Percentiles rank a stretch among this genome's conserved stretches.
phyloP scores from a whole-genome alignment of 768 basidiomycete genomes.

The Mycena sanguinolenta region DNA sequence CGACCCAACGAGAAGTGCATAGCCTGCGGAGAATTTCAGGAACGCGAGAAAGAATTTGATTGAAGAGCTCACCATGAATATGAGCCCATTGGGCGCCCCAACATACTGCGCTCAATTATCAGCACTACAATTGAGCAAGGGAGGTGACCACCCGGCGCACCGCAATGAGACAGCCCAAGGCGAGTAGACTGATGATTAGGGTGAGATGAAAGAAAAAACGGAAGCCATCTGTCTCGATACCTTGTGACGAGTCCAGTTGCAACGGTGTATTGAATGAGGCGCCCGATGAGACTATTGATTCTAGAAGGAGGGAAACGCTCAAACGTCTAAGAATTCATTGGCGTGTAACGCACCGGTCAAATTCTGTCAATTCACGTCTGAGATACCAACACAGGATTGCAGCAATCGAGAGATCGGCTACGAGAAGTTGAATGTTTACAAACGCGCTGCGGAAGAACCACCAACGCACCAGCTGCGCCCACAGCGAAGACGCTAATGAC shows the following conservation, averaged over 20 bases:
- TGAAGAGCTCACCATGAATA: neutral
- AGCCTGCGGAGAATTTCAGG: neutral
- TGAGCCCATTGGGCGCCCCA: neutral
- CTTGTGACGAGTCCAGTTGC: conserved; percentile 5
- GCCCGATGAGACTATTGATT: neutral
- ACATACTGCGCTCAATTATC: neutral
- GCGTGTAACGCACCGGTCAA: neutral
- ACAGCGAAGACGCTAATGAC: conserved; percentile 2
- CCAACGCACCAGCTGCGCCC: neutral
- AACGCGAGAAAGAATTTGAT: too few species aligned
- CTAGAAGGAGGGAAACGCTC: neutral
- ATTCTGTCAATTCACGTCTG: neutral
- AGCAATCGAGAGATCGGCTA: conserved; percentile 1
- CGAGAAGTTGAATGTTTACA: conserved; percentile 5
- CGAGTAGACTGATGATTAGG: neutral
- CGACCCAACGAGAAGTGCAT: conserved; percentile 7
- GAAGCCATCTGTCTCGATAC: neutral
- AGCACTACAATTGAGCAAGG: neutral
- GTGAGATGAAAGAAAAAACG: neutral
- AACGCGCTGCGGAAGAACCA: too few species aligned
- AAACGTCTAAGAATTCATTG: neutral
- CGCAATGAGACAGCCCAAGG: conserved; percentile 1
- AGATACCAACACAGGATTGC: conserved; percentile 10
- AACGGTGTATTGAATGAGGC: conserved; percentile 4
- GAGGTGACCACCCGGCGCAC: neutral